Conservation (phyloP, 176 grass and related monocot genomes). For the Otatea glauca region DNA sequence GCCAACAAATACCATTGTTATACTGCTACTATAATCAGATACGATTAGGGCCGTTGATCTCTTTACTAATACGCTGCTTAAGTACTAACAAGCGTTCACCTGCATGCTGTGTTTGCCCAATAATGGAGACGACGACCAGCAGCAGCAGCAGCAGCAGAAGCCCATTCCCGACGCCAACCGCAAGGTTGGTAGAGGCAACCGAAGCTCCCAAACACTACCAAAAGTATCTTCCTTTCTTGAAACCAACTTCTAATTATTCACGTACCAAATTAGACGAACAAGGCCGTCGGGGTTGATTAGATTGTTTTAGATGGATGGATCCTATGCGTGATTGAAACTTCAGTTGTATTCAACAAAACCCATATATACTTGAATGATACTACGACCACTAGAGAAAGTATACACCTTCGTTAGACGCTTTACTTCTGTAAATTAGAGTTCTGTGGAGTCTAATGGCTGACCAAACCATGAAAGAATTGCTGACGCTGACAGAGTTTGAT, state of each 20-base stretch:
- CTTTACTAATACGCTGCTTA: constrained; percentile 39
- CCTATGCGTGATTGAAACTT: constrained; percentile 26
- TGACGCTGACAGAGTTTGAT: not conserved
- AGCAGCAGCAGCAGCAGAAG: constrained; percentile 32
- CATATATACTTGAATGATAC: not conserved
- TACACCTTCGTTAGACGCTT: not conserved
- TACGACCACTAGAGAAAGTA: not conserved
- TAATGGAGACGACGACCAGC: constrained; percentile 53
- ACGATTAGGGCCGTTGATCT: constrained; percentile 40
- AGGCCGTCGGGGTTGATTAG: not conserved
- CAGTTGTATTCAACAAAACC: not conserved
- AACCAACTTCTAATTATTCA: constrained; percentile 63
- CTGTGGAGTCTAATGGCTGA: not conserved
- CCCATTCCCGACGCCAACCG: constrained; percentile 51
- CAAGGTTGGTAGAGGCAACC: constrained; percentile 68
- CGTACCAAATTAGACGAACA: constrained; percentile 44
- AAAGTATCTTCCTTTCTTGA: constrained; percentile 53
- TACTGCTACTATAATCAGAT: not conserved
- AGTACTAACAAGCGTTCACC: constrained; percentile 22
- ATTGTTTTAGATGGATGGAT: constrained; percentile 23
- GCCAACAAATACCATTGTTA: constrained; percentile 43
- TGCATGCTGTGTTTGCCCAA: constrained; percentile 25
- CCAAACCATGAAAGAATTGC: not conserved
- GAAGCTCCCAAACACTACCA: constrained; percentile 40
- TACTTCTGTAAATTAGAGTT: not conserved